Evolutionary conservation across 2,329 filamentous ascomycete species (phyloP), one percentile per base, ranked within the genome.

Genomic region (Cladosporium sp.): DNA sequence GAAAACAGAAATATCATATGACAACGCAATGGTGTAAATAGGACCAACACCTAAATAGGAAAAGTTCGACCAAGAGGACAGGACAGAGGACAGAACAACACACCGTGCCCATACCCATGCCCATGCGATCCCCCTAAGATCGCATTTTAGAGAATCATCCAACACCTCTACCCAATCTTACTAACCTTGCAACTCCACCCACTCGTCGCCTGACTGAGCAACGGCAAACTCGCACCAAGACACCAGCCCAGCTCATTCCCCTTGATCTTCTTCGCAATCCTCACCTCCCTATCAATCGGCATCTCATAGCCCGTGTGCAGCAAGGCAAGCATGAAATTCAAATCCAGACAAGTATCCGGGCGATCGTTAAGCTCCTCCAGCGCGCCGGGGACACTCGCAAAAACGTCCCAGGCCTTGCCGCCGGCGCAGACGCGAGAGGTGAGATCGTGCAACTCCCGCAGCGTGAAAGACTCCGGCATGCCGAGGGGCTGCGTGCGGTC

Each of bases 181-280:
- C 32, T 51, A 32, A 58, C 43, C 52, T 50, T 55, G 32, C 49
- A 51, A 15, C 29, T 40, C 63, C 63, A 65, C 5, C 63, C 63
- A 15, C 58, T 61, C 22, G n/a, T n/a, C 42, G 58, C 59, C 50
- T 64, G 56, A 44, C 54, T 60, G 15, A 64, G 52, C 43, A 67
- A 43, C 24, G 64, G 64, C 52, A 67, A 45, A 51, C 89, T 96
- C 58, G 93, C 93, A 70, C 93, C 93, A 65, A 99, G 78, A 74
- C 92, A 97, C 93, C 93, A 99, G 34, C 93, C 93, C 63, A 99
- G 74, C 75, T 99, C 95, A 69, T 96, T 96, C 51, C 84, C 85
- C 75, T 95, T 92, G 66, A 99, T 95, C 80, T 96, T 96, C 86
- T 99, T 99, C 54, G 92, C 93, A 66, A 96, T 95, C 78, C 88